Evolutionary conservation across 176 grass and related monocot species (phyloP).

Genomic region (Ampelocalamus luodianensis): DNA sequence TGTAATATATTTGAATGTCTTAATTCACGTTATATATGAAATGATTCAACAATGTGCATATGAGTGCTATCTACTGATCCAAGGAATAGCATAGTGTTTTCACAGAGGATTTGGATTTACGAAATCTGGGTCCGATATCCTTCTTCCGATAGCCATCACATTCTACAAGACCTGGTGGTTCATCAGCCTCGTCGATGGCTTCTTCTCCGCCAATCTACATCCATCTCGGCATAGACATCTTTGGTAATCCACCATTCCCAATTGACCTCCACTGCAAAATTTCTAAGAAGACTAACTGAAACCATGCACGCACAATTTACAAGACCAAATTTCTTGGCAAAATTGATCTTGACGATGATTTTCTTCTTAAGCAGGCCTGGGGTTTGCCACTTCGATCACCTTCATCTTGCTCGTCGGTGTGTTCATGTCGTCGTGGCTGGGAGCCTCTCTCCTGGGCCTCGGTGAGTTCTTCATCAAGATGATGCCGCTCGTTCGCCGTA

Average conservation of each 20-base stretch:
- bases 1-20: too few relatives aligned
- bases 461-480: constrained; percentile 78
- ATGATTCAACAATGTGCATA: too few relatives aligned
- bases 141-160: constrained; percentile 78
- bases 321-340: neutral
- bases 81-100: too few relatives aligned
- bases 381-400: constrained; percentile 72
- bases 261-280: neutral
- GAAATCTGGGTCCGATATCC: too few relatives aligned
- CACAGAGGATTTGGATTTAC: too few relatives aligned
- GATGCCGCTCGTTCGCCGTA: constrained; percentile 71
- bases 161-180: constrained; percentile 89
- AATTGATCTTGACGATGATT: neutral
- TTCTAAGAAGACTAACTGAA: neutral
- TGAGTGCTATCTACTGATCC: too few relatives aligned
- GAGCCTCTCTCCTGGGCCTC: constrained; percentile 69
- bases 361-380: constrained; percentile 49
- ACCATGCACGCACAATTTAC: neutral
- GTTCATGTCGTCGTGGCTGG: constrained; percentile 80
- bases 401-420: constrained; percentile 81
- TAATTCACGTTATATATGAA: too few relatives aligned
- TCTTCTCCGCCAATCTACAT: constrained; percentile 81
- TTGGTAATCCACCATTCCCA: constrained; percentile 46
- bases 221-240: constrained; percentile 67
- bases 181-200: constrained; percentile 75